Percentiles rank a stretch among this genome's conserved stretches.
Evolutionary conservation across 2,329 filamentous ascomycete genomes (phyloP).

Genomic region (Alternaria gaisen): DNA sequence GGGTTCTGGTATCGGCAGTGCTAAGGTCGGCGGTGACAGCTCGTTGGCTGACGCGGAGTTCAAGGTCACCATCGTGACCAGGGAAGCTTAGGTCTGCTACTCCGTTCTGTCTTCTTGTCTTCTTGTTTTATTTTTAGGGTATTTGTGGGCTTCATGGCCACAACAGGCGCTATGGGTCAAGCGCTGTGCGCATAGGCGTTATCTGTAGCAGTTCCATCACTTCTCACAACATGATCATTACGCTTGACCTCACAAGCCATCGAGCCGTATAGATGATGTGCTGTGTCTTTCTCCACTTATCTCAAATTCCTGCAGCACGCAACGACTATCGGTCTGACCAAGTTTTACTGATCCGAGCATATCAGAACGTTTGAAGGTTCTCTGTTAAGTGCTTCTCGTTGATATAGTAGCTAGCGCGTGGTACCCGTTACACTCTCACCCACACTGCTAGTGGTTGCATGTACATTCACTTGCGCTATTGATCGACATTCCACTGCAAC

Average conservation of each 20-base stretch:
- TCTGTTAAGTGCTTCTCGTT: too few relatives aligned
- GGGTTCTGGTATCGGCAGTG: constrained; percentile 34
- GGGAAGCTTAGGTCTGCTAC: neutral
- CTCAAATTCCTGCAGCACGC: neutral
- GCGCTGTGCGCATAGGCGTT: neutral
- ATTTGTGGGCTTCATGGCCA: neutral
- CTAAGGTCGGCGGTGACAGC: constrained; percentile 32
- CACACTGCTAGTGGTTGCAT: neutral
- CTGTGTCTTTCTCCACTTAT: neutral
- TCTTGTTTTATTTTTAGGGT: neutral
- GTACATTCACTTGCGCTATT: neutral
- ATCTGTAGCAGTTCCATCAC: neutral
- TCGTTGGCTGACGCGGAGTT: constrained; percentile 37
- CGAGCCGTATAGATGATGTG: neutral
- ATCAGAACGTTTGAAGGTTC: neutral
- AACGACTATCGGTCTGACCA: neutral
- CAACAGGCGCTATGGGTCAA: neutral
- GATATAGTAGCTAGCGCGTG: neutral
- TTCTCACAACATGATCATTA: neutral
- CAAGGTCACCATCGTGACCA: constrained; percentile 28
- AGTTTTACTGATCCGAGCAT: neutral
- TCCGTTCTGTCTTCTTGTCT: neutral
- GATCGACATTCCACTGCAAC: neutral
- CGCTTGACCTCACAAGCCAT: neutral
- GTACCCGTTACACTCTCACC: neutral